Evolutionary conservation across 768 basidiomycete genomes (phyloP).

Genomic region (Russula emetica): DNA sequence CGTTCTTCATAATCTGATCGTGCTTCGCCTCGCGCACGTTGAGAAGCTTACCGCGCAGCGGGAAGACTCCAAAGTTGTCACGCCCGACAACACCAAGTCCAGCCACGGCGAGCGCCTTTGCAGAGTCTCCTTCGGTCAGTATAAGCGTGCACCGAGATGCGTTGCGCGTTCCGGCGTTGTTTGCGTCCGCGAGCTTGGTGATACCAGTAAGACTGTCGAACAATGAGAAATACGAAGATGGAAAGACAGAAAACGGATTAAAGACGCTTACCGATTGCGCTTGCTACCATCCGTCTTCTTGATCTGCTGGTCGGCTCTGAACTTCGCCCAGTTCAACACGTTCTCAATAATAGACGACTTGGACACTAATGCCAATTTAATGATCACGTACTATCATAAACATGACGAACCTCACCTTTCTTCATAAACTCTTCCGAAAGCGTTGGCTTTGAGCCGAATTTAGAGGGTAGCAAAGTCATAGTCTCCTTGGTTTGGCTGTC

Average conservation of each 20-base stretch:
- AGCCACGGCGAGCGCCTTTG: constrained; percentile 93
- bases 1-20: constrained; percentile 97
- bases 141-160: constrained; percentile 89
- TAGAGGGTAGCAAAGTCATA: constrained; percentile 77
- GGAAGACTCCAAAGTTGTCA: constrained; percentile 97
- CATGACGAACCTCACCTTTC: constrained; percentile 57
- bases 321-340: constrained; percentile 93
- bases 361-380: constrained; percentile 48
- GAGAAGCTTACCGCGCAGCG: constrained; percentile 90
- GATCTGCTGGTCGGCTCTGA: constrained; percentile 92
- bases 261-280: constrained; percentile 61
- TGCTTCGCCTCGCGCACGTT: constrained; percentile 97
- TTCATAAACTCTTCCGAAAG: constrained; percentile 93
- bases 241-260: not conserved
- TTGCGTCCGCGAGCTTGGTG: constrained; percentile 92
- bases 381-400: constrained; percentile 2
- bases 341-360: constrained; percentile 91
- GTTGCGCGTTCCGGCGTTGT: constrained; percentile 86
- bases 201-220: constrained; percentile 73
- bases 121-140: constrained; percentile 98
- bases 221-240: not conserved
- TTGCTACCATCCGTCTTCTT: constrained; percentile 95
- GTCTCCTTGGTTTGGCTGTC: constrained; percentile 99
- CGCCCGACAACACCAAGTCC: constrained; percentile 93
- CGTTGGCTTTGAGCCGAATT: constrained; percentile 84